Evolutionary conservation across 345 rosid species (phyloP).

Genomic region (Acer negundo): DNA sequence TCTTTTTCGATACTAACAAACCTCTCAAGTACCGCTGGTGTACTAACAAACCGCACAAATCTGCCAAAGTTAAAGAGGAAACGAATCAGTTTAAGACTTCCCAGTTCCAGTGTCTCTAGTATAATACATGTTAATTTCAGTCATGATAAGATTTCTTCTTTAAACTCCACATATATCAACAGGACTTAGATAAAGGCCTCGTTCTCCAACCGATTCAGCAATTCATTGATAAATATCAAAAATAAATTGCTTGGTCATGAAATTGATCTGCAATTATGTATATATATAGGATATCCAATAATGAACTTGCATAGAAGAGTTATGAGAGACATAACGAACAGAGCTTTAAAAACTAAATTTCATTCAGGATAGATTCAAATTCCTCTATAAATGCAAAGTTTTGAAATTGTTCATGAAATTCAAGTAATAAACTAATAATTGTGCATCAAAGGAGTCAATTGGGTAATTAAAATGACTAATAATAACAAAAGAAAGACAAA

Average conservation of each 20-base stretch:
- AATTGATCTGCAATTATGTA: background rate
- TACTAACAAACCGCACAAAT: constrained; percentile 82
- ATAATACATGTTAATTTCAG: background rate
- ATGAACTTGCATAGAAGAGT: background rate
- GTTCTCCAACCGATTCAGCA: constrained; percentile 9
- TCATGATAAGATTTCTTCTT: constrained; percentile 2
- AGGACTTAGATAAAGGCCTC: constrained; percentile 7
- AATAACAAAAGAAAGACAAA: no score
- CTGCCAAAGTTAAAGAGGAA: constrained; percentile 32
- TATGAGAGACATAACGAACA: background rate
- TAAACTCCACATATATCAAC: background rate
- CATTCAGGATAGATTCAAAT: background rate
- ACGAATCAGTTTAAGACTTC: no score
- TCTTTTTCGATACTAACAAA: constrained; percentile 71
- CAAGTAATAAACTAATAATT: background rate
- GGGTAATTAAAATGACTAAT: no score
- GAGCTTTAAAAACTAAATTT: no score
- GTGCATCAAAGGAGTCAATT: background rate
- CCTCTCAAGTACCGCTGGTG: constrained; percentile 91
- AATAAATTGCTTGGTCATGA: background rate
- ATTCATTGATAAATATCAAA: background rate
- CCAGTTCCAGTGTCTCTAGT: no score
- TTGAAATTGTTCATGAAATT: background rate
- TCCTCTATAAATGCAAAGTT: background rate
- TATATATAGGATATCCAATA: background rate